phyloP scores from a whole-genome alignment of 768 basidiomycete species.

The Dictyophora rubrovolvata region DNA sequence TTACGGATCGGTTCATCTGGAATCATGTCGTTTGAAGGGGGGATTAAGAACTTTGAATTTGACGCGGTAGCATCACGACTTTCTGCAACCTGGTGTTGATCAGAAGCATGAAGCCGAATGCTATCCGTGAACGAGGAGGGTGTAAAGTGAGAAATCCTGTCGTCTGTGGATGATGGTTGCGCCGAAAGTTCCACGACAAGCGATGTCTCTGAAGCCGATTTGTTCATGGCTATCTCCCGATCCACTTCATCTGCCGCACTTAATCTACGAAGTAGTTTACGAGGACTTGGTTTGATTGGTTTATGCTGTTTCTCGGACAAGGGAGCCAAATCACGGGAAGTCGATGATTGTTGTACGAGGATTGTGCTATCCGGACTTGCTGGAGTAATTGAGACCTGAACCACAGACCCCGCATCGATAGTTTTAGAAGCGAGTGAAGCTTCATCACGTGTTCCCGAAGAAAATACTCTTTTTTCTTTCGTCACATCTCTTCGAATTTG shows the following conservation, averaged over 20 bases:
- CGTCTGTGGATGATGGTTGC: neutral
- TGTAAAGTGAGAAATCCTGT: conserved; percentile 12
- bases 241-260: conserved; percentile 33
- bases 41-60: conserved; percentile 30
- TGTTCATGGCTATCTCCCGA: conserved; percentile 29
- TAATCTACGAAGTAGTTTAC: conserved; percentile 28
- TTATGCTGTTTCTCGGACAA: conserved; percentile 25
- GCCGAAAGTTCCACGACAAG: neutral
- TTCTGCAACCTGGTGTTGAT: conserved; percentile 23
- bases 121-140: conserved; percentile 15
- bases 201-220: conserved; percentile 18
- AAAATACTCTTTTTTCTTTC: conserved; percentile 53
- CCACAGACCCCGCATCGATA: conserved; percentile 25
- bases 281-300: conserved; percentile 29
- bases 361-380: conserved; percentile 12
- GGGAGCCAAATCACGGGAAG: neutral
- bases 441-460: conserved; percentile 41
- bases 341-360: neutral
- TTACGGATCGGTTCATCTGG: conserved; percentile 70
- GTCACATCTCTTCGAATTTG: conserved; percentile 77
- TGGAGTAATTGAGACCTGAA: conserved; percentile 4
- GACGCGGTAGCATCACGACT: conserved; percentile 10
- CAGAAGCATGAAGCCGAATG: conserved; percentile 21
- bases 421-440: conserved; percentile 23
- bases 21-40: conserved; percentile 14